Evolutionary conservation across 805 yeast species (phyloP), one percentile per base, ranked within the genome.

Genomic region (Zygoascus ofunaensis): DNA sequence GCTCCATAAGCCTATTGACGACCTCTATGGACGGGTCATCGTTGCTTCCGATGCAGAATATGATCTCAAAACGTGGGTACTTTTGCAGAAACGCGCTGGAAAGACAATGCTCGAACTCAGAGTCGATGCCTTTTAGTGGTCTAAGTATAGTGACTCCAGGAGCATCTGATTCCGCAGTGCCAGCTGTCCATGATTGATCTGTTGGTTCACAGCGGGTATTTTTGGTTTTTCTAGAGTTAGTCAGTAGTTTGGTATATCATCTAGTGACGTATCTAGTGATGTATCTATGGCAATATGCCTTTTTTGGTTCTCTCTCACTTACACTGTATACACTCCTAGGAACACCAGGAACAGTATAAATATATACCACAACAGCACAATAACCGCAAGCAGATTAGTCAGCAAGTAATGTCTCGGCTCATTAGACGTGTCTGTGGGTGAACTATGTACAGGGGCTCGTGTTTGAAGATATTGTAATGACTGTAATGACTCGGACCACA

Each of bases 51-150:
- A 86, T 79, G 56, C 95, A 87, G 55, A 87, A 80, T 2, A 87
- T 61, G 43, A 86, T 72, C 61, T 87, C 92, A 26, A 82, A 61
- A 52, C 71, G 73, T 0, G 92, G 86, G 53, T 85, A 84, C 17
- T 73, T 68, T 58, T 87, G 95, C 36, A 66, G 61, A 46, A 86
- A 75, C 4, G 87, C 75, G 23, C 83, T 73, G 45, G 75, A 76
- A 33, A 87, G 63, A 57, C 95, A 86, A 8, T 72, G 60, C 33
- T 70, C 73, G 62, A 86, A 70, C 51, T 81, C 89, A 1, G 87
- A 75, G 59, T 87, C 96, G 15, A 85, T 64, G 15, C 95, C 95
- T 56, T 85, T 85, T 47, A 87, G 68, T 0, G 96, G 96, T 24
- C 95, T 65, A 30, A 87, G 58, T 21, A 87, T 83, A 1, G 92